phyloP scores from a whole-genome alignment of 805 yeast species.

The Huiozyma sinensis region DNA sequence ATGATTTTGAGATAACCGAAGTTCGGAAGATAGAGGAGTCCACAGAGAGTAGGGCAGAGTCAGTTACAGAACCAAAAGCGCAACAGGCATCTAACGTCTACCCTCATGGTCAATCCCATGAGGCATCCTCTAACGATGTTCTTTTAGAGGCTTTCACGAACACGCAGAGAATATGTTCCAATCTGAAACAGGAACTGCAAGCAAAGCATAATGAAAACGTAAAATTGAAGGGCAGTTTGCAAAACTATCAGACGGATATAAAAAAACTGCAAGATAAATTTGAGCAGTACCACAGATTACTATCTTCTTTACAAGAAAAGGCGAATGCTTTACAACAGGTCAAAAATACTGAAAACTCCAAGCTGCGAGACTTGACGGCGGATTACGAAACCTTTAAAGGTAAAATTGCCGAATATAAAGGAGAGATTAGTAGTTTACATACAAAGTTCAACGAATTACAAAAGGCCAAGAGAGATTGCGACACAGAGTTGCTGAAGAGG shows the following conservation, averaged over 20 bases:
- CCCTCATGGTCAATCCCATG: neutral
- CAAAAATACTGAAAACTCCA: conserved; percentile 15
- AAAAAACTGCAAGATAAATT: conserved; percentile 15
- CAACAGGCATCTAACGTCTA: neutral
- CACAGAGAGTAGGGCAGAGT: neutral
- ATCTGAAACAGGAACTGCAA: conserved; percentile 26
- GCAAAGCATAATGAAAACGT: conserved; percentile 20
- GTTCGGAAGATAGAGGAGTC: conserved; percentile 20
- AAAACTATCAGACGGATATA: conserved; percentile 14
- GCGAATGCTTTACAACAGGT: conserved; percentile 15
- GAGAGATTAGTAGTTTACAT: conserved; percentile 15
- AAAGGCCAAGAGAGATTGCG: conserved; percentile 13
- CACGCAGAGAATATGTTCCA: conserved; percentile 29
- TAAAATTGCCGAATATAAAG: conserved; percentile 13
- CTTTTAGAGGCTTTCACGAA: conserved; percentile 32
- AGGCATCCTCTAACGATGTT: conserved; percentile 28
- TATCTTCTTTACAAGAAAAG: conserved; percentile 16
- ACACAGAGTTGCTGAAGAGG: conserved; percentile 15
- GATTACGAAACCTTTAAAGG: conserved; percentile 13
- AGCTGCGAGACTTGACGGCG: conserved; percentile 15
- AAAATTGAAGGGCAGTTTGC: conserved; percentile 18
- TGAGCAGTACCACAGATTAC: conserved; percentile 13
- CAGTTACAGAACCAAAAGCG: neutral
- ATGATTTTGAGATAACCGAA: conserved; percentile 34
- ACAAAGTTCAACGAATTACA: conserved; percentile 18